Base-by-base conservation (phyloP, 1,284 basidiomycete genomes). In the Cryptococcus sp. region DNA sequence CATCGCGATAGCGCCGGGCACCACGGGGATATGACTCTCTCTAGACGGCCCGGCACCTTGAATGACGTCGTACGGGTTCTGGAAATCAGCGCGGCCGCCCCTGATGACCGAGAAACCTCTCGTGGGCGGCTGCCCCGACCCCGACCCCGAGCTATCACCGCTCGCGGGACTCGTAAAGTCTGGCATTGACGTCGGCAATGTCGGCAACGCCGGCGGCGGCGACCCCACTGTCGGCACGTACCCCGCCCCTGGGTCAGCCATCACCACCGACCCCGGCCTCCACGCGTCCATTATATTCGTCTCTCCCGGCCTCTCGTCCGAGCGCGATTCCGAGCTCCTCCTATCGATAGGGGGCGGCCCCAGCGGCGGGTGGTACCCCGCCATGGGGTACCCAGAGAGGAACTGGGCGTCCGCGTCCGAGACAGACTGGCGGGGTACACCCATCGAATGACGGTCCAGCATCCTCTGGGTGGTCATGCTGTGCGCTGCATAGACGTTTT, bases 391-490 rank as follows among this genome's bases (percentile, higher is more conserved):
- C 9, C 5, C 28, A 4, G 28, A 33, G n/a, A 64, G 38, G 55
- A 63, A 65, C 7, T 63, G 62, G 12, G 65, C 61, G 1, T 47
- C 46, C 15, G 50, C 56, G 28, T 65, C 61, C 5, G 68, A 66
- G 1, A 59, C 53, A 1, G 58, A 57, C 20, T 60, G 55, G 13
- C 68, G 55, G 16, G 58, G 49, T 12, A 74, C 62, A 45, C 72
- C 71, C 47, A 66, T 64, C 2, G 76, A 78, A 62, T 77, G 68
- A 5, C 72, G 63, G 56, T 78, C 76, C 21, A 79, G 65, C 71
- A 79, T 78, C 73, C 74, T 75, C 56, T 78, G 77, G 2, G 73
- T 76, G 9, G 73, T 75, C 47, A 77, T 57, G 4, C 67, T 71
- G 6, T 71, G 73, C 12, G 64, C 71, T 5, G 67, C 69, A 12